phyloP scores from a whole-genome alignment of 2,329 filamentous ascomycete species.

The Didymella pinodella region DNA sequence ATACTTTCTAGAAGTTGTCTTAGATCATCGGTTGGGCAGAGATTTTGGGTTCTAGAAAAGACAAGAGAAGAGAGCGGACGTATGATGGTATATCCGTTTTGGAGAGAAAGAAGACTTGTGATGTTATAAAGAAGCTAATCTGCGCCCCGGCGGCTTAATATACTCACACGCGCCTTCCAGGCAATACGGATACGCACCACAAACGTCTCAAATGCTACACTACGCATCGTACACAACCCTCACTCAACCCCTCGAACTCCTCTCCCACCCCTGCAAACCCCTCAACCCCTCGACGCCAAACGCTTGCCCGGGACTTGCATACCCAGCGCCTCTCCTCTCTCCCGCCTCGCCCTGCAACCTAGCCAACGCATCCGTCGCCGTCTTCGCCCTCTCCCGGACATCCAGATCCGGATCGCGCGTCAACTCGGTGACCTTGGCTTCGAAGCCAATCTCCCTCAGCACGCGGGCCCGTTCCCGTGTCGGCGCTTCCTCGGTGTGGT shows the following conservation, averaged over 20 bases:
- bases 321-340: conserved; percentile 12
- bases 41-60: no score
- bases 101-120: no score
- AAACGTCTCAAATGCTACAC: not conserved
- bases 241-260: conserved; percentile 26
- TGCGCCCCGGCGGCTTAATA: not conserved
- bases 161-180: not conserved
- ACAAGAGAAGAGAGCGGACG: no score
- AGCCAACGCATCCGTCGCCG: conserved; percentile 70
- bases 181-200: not conserved
- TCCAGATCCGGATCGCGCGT: conserved; percentile 78
- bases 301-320: conserved; percentile 18
- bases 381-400: conserved; percentile 83
- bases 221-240: conserved; percentile 1
- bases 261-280: conserved; percentile 27
- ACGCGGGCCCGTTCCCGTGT: conserved; percentile 73
- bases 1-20: no score
- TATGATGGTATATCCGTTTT: no score
- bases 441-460: conserved; percentile 75
- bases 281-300: conserved; percentile 23
- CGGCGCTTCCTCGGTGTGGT: conserved; percentile 69
- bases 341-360: conserved; percentile 33
- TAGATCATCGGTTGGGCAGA: no score
- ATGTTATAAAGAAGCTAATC: no score
- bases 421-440: conserved; percentile 67